Percentiles rank a stretch among this genome's conserved stretches.
These are phyloP conservation scores for Chimonanthus praecox DNA, from an alignment of 164 flowering plant genomes.

Conservation along the genomic window DNA sequence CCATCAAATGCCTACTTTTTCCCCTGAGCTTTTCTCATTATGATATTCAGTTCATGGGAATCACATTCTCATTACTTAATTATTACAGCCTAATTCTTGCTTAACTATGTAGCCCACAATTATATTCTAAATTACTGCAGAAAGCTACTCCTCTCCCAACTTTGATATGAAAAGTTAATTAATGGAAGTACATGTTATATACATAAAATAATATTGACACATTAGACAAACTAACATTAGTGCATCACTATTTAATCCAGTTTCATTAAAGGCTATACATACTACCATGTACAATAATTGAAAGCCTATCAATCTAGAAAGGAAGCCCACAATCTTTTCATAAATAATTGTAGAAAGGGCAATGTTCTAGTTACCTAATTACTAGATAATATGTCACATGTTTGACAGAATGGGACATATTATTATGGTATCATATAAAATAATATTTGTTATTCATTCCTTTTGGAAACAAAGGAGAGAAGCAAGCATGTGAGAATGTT, in stretches of 20 bases:
- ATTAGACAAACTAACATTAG: neutral
- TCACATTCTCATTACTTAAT: neutral
- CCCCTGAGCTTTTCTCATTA: neutral
- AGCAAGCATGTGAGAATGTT: conserved; percentile 15
- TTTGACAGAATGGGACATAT: conserved; percentile 6
- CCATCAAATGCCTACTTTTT: neutral
- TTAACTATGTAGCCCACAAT: conserved; percentile 4
- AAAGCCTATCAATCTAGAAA: conserved; percentile 7
- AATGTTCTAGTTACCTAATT: neutral
- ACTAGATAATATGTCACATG: conserved; percentile 12
- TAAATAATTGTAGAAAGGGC: conserved; percentile 1
- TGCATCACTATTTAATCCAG: neutral
- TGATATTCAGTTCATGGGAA: conserved; percentile 1
- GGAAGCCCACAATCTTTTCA: conserved; percentile 7
- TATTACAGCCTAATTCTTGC: conserved; percentile 1
- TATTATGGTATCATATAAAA: conserved; percentile 8
- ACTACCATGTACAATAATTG: conserved; percentile 7
- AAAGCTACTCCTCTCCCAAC: conserved; percentile 2
- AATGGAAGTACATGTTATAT: neutral
- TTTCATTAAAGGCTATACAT: neutral
- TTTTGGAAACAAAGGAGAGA: conserved; percentile 6
- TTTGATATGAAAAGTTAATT: neutral
- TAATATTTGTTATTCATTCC: conserved; percentile 6
- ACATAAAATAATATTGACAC: neutral
- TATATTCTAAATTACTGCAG: neutral